These are phyloP conservation scores for Colletotrichum spinosum DNA, from an alignment of 2,329 filamentous ascomycete species.

Conservation along the genomic window DNA sequence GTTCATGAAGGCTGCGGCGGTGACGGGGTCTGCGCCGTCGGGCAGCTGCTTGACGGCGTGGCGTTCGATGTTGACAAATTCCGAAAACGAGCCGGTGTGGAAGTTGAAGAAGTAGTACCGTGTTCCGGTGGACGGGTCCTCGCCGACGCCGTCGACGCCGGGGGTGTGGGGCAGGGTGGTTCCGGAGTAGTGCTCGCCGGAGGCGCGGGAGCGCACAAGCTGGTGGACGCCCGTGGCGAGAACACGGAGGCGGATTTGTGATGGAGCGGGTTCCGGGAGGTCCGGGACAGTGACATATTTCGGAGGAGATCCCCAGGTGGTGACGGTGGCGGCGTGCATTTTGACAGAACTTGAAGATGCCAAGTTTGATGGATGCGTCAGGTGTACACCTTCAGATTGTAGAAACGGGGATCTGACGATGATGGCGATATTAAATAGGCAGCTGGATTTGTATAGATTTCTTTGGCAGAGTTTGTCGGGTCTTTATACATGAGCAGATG, in stretches of 20 bases:
- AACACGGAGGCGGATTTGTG: constrained; percentile 58
- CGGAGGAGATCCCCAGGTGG: constrained; percentile 50
- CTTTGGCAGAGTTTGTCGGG: too few species aligned
- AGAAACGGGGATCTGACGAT: neutral
- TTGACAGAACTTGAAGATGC: constrained; percentile 22
- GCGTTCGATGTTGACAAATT: constrained; percentile 60
- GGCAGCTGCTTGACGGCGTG: constrained; percentile 54
- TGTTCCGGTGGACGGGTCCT: constrained; percentile 55
- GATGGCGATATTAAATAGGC: neutral
- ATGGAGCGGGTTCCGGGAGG: constrained; percentile 47
- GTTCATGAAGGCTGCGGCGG: constrained; percentile 66
- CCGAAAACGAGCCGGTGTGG: constrained; percentile 55
- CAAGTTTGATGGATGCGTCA: neutral
- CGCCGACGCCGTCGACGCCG: constrained; percentile 65
- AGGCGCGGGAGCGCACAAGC: constrained; percentile 64
- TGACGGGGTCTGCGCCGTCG: constrained; percentile 56
- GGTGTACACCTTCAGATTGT: neutral
- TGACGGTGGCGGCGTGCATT: constrained; percentile 54
- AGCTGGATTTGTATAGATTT: too few species aligned
- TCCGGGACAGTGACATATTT: constrained; percentile 46
- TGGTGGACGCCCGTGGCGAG: constrained; percentile 64
- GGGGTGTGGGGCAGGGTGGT: constrained; percentile 61
- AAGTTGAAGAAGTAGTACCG: constrained; percentile 60
- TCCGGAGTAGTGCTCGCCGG: constrained; percentile 66
- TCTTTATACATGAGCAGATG: too few species aligned